phyloP scores from a whole-genome alignment of 192 early-diverging fungal genomes.

The Podila epigama region DNA sequence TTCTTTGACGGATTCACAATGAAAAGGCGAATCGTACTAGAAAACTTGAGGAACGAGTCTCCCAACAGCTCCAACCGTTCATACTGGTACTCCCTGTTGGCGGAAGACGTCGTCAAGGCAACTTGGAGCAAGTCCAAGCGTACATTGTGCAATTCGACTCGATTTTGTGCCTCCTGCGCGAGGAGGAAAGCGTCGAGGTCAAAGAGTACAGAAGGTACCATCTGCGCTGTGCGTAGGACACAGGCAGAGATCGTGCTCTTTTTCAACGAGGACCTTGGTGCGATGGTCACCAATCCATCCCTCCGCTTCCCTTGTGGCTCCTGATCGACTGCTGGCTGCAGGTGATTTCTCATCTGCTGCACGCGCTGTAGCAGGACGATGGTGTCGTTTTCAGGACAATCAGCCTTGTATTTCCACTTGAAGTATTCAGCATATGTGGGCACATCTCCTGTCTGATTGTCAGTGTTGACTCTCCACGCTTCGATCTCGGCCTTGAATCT shows the following conservation, averaged over 20 bases:
- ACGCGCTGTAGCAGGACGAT: conserved; percentile 51
- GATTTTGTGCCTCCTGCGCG: conserved; percentile 50
- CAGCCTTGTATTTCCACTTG: conserved; percentile 22
- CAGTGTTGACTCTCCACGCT: neutral
- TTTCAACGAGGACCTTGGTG: conserved; percentile 38
- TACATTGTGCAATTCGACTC: conserved; percentile 47
- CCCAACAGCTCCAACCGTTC: conserved; percentile 91
- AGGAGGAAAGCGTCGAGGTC: conserved; percentile 67
- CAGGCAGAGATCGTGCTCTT: conserved; percentile 47
- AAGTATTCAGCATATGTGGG: conserved; percentile 57
- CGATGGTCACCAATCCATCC: conserved; percentile 18
- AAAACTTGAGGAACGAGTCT: conserved; percentile 88
- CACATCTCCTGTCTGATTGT: neutral
- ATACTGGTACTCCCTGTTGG: conserved; percentile 76
- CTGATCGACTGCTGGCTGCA: conserved; percentile 33
- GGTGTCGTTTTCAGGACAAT: conserved; percentile 19
- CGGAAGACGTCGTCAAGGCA: conserved; percentile 79
- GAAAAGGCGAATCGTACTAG: conserved; percentile 77
- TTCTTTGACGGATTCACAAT: conserved; percentile 73
- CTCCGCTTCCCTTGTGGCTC: conserved; percentile 28
- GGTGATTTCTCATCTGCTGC: conserved; percentile 53
- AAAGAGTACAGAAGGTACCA: conserved; percentile 70
- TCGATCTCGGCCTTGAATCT: conserved; percentile 4
- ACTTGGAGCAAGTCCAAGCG: conserved; percentile 55
- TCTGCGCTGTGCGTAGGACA: conserved; percentile 46